A percentile compares a stretch with the other conserved stretches of the same genome.
phyloP scores from a whole-genome alignment of 2,329 filamentous ascomycete genomes.

The Cadophora sp. region DNA sequence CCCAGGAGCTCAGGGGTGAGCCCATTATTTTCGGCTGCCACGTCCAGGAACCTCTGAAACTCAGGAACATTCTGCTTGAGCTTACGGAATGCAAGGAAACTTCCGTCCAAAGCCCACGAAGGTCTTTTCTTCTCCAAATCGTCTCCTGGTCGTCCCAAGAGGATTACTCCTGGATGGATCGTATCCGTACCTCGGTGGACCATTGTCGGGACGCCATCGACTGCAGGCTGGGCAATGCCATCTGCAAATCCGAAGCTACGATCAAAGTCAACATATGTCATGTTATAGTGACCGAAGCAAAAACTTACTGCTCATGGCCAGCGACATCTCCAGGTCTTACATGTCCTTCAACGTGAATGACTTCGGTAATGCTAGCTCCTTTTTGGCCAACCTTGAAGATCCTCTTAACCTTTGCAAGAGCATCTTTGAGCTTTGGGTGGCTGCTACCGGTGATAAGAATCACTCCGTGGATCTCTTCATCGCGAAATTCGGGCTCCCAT shows the following conservation, averaged over 20 bases:
- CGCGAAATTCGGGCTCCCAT: conserved; percentile 44
- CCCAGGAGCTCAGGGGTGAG: conserved; percentile 48
- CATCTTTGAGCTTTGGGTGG: conserved; percentile 38
- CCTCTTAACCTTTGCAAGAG: conserved; percentile 42
- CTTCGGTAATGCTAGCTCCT: conserved; percentile 41
- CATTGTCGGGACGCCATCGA: conserved; percentile 44
- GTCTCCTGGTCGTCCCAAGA: conserved; percentile 48
- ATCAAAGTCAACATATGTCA: background rate
- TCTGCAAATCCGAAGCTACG: conserved; percentile 52
- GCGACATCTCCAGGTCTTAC: conserved; percentile 45
- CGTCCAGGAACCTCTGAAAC: conserved; percentile 49
- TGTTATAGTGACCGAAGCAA: too few relatives aligned
- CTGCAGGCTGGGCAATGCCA: conserved; percentile 50
- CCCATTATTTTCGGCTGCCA: conserved; percentile 36
- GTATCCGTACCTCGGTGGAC: conserved; percentile 40
- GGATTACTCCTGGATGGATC: conserved; percentile 47
- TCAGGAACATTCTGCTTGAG: conserved; percentile 53
- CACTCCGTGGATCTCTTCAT: conserved; percentile 46
- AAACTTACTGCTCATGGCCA: conserved; percentile 49
- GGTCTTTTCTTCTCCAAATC: conserved; percentile 35
- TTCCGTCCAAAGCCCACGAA: conserved; percentile 52
- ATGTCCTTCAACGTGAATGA: conserved; percentile 44
- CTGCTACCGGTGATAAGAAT: conserved; percentile 46
- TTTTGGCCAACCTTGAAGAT: conserved; percentile 38
- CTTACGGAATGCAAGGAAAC: conserved; percentile 52